phyloP scores from a whole-genome alignment of 2,329 filamentous ascomycete species.

The Hypoxylon rubiginosum region DNA sequence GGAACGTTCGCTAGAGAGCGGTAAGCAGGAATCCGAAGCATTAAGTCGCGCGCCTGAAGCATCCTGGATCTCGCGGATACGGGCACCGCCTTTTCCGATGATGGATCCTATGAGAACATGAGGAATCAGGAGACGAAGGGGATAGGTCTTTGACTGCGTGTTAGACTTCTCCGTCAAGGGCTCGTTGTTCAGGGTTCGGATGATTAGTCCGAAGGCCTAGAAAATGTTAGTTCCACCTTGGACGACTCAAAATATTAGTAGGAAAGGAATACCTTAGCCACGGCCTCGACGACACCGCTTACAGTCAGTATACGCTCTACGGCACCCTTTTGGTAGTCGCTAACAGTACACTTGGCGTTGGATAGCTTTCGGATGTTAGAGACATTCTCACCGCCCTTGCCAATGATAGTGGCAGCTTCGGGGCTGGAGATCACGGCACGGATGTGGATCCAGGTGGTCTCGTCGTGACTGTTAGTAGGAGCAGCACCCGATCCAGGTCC shows the following conservation, averaged over 20 bases:
- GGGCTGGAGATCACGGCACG: conserved; percentile 97
- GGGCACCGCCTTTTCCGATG: conserved; percentile 95
- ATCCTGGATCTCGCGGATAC: conserved; percentile 98
- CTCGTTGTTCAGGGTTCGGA: conserved; percentile 98
- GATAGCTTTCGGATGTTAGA: conserved; percentile 96
- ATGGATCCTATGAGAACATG: conserved; percentile 98
- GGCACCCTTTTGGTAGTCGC: conserved; percentile 96
- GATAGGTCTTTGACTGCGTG: conserved; percentile 96
- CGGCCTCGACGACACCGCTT: conserved; percentile 94
- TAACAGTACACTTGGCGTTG: conserved; percentile 97
- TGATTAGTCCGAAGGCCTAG: conserved; percentile 96
- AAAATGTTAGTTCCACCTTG: conserved; percentile 31
- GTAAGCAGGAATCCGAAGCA: conserved; percentile 93
- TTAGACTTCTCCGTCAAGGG: conserved; percentile 89
- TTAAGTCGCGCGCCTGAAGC: conserved; percentile 96
- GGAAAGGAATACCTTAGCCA: conserved; percentile 81
- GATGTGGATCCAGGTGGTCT: conserved; percentile 96
- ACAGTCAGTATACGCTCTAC: conserved; percentile 98
- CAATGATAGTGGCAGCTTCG: conserved; percentile 97
- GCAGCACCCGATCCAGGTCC: conserved; percentile 52
- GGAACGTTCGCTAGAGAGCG: conserved; percentile 96
- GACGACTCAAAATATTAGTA: conserved; percentile 19
- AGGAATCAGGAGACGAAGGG: conserved; percentile 92
- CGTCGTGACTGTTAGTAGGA: conserved; percentile 77
- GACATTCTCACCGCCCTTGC: conserved; percentile 98